Evolutionary conservation across 2,329 filamentous ascomycete species (phyloP).

Genomic region (Paecilomyces fulvus): DNA sequence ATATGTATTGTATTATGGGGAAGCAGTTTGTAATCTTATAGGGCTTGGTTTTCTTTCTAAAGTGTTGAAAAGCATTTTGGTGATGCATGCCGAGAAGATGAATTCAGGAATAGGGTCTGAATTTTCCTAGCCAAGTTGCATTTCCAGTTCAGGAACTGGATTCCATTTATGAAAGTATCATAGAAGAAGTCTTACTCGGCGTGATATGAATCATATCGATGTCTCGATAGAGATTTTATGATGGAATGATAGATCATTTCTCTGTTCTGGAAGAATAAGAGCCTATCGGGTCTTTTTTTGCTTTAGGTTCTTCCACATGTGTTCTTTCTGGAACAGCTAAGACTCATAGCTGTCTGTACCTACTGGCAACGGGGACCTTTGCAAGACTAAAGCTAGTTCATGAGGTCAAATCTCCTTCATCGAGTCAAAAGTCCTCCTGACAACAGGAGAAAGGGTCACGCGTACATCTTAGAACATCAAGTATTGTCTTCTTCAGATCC

Average conservation of each 20-base stretch:
- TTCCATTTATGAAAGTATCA: not conserved
- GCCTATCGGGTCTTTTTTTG: too few species aligned
- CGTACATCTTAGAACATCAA: not conserved
- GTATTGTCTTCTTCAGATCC: not conserved
- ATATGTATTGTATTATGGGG: not conserved
- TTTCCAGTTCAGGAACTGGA: not conserved
- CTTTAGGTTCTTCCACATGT: too few species aligned
- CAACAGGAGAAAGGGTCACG: not conserved
- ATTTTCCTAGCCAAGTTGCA: not conserved
- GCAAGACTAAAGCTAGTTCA: not conserved
- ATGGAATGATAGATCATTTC: not conserved
- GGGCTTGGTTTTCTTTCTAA: not conserved
- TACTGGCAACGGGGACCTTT: not conserved
- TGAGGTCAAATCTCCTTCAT: not conserved
- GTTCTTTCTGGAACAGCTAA: not conserved
- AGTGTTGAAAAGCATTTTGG: too few species aligned
- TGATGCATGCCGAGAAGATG: too few species aligned
- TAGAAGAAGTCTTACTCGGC: not conserved
- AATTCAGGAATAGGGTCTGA: not conserved
- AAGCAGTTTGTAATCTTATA: not conserved
- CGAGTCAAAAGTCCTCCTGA: not conserved
- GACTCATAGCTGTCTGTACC: not conserved
- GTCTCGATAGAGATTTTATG: not conserved
- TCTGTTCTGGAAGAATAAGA: too few species aligned
- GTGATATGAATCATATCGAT: not conserved